Evolutionary conservation across 306 rosid species (phyloP).

Genomic region (Lotus japonicus): DNA sequence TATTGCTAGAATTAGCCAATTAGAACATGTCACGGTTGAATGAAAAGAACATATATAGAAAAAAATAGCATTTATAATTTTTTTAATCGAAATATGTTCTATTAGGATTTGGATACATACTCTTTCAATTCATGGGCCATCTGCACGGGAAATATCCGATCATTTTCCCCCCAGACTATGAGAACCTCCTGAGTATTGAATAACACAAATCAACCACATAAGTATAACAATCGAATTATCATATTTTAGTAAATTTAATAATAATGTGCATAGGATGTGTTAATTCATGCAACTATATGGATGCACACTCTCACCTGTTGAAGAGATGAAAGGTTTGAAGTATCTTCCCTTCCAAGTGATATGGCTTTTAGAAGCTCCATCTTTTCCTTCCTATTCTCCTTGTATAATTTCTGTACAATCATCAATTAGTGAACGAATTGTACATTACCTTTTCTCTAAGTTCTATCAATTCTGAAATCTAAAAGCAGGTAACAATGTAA

Average conservation of each 20-base stretch:
- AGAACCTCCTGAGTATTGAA: conserved; percentile 53
- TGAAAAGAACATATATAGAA: too few species aligned
- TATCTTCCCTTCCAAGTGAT: conserved; percentile 51
- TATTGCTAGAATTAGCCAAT: too few species aligned
- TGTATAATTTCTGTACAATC: conserved; percentile 60
- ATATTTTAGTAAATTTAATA: conserved; percentile 1
- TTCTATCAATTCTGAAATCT: too few species aligned
- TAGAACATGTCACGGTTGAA: too few species aligned
- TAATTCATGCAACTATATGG: not conserved
- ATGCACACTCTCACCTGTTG: conserved; percentile 36
- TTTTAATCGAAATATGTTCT: too few species aligned
- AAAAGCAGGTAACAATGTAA: too few species aligned
- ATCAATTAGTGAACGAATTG: not conserved
- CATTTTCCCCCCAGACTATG: conserved; percentile 78
- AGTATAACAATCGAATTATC: not conserved
- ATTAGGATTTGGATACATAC: conserved; percentile 29
- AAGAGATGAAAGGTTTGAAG: conserved; percentile 45
- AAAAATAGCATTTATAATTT: too few species aligned
- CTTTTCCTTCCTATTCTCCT: conserved; percentile 64
- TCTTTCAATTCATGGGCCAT: conserved; percentile 60
- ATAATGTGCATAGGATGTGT: not conserved
- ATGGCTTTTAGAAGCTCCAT: conserved; percentile 65
- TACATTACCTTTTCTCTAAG: too few species aligned
- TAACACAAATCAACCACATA: not conserved
- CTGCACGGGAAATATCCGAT: conserved; percentile 60